These are phyloP conservation scores for Fraxinus sp. DNA, from an alignment of 305 asterid species.

Conservation along the genomic window DNA sequence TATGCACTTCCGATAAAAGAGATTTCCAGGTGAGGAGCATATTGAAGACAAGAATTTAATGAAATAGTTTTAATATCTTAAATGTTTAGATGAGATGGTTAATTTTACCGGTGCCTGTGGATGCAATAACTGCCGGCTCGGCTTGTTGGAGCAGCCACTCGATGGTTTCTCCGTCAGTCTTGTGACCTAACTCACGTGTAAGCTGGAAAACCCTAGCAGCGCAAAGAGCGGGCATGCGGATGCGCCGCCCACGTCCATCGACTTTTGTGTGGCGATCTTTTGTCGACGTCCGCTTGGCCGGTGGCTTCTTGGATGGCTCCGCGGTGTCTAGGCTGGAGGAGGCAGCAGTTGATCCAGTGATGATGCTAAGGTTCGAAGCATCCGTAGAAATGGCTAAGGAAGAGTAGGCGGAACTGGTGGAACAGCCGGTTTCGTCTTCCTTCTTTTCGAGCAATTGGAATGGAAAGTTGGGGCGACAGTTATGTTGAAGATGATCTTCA, in stretches of 20 bases:
- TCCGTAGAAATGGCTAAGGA: constrained; percentile 39
- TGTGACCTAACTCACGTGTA: constrained; percentile 79
- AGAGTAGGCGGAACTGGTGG: constrained; percentile 34
- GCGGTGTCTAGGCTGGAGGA: constrained; percentile 24
- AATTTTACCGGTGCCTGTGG: constrained; percentile 68
- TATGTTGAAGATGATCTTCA: constrained; percentile 9
- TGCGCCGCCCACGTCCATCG: constrained; percentile 74
- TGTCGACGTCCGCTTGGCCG: constrained; percentile 52
- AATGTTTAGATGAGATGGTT: background rate
- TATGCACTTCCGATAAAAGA: background rate
- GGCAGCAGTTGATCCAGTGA: constrained; percentile 24
- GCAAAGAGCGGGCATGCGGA: constrained; percentile 75
- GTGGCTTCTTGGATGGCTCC: constrained; percentile 41
- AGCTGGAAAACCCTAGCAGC: constrained; percentile 92
- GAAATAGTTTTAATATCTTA: background rate
- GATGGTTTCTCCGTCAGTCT: constrained; percentile 77
- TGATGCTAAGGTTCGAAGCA: constrained; percentile 18
- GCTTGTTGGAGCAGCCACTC: constrained; percentile 86
- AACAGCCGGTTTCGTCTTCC: constrained; percentile 24
- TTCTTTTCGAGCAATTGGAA: constrained; percentile 23
- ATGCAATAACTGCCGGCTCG: constrained; percentile 71
- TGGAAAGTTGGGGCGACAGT: constrained; percentile 18
- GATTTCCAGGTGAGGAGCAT: background rate
- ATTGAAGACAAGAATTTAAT: background rate
- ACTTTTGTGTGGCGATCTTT: constrained; percentile 79